Evolutionary conservation across 805 yeast species (phyloP).

Genomic region (Lipomyces oligophaga): DNA sequence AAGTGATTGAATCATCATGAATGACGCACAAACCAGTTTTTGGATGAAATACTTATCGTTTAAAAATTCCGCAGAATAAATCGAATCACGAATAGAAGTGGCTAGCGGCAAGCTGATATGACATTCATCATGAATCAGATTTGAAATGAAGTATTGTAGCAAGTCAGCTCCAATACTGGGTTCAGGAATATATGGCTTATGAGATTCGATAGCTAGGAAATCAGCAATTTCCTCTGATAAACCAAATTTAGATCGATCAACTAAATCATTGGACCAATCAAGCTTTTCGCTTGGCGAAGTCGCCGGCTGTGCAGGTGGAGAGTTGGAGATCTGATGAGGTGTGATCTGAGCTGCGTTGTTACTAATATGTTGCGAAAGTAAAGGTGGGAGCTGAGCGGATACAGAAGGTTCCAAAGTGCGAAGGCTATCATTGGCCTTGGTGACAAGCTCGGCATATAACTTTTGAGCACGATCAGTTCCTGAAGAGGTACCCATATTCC

Average conservation of each 20-base stretch:
- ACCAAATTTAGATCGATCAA: slow-evolving; percentile 13
- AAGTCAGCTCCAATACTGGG: slow-evolving; percentile 7
- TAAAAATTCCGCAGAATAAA: slow-evolving; percentile 7
- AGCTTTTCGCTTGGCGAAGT: background rate
- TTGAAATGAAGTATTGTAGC: slow-evolving; percentile 10
- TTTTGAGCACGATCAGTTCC: background rate
- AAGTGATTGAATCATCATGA: slow-evolving; percentile 23
- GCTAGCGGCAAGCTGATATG: slow-evolving; percentile 9
- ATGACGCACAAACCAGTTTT: slow-evolving; percentile 19
- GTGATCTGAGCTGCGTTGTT: background rate
- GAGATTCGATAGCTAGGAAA: slow-evolving; percentile 19
- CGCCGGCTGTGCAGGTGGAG: background rate
- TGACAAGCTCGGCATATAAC: slow-evolving; percentile 1
- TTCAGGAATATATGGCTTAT: slow-evolving; percentile 20
- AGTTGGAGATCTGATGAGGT: background rate
- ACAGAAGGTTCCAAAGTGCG: slow-evolving; percentile 1
- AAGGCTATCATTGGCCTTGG: slow-evolving; percentile 12
- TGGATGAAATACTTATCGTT: slow-evolving; percentile 14
- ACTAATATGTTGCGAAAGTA: too few relatives aligned
- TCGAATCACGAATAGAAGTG: slow-evolving; percentile 6
- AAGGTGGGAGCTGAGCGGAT: too few relatives aligned
- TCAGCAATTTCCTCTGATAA: slow-evolving; percentile 24
- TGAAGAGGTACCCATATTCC: background rate
- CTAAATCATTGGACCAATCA: slow-evolving; percentile 14
- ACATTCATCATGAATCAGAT: slow-evolving; percentile 6